These are phyloP conservation scores for Phytophthora pluvialis DNA, from an alignment of 352 stramenopile species.

Conservation along the genomic window DNA sequence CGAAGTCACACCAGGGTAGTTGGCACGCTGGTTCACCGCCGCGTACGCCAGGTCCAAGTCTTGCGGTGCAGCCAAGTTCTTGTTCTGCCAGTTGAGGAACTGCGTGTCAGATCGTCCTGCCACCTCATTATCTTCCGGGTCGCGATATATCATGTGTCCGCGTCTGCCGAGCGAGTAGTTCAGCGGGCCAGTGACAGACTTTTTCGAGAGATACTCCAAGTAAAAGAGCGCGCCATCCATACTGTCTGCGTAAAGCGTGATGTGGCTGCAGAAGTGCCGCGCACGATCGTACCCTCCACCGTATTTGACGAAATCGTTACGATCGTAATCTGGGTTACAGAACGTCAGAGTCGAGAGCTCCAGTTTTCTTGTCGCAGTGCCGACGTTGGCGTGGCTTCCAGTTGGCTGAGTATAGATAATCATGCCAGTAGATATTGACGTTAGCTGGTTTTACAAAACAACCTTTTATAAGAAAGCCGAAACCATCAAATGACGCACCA, in stretches of 20 bases:
- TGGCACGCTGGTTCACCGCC: slow-evolving; percentile 59
- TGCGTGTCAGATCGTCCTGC: slow-evolving; percentile 39
- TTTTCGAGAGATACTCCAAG: slow-evolving; percentile 63
- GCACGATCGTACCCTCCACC: slow-evolving; percentile 61
- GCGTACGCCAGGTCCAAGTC: slow-evolving; percentile 65
- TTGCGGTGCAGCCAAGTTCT: slow-evolving; percentile 42
- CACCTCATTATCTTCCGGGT: slow-evolving; percentile 35
- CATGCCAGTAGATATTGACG: not conserved
- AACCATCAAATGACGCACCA: slow-evolving; percentile 28
- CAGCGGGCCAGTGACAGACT: slow-evolving; percentile 43
- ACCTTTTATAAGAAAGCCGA: not conserved
- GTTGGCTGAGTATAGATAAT: slow-evolving; percentile 14
- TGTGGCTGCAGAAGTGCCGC: slow-evolving; percentile 60
- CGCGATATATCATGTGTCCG: slow-evolving; percentile 61
- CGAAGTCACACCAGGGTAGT: slow-evolving; percentile 55
- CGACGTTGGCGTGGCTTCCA: slow-evolving; percentile 19
- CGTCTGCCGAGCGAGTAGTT: slow-evolving; percentile 63
- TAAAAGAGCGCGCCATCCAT: slow-evolving; percentile 80
- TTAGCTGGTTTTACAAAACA: slow-evolving; percentile 1
- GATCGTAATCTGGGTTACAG: slow-evolving; percentile 81
- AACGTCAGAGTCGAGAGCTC: slow-evolving; percentile 71
- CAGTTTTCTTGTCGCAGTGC: slow-evolving; percentile 20
- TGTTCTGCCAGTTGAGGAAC: slow-evolving; percentile 47
- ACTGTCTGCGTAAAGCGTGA: slow-evolving; percentile 81
- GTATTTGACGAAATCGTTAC: slow-evolving; percentile 65